phyloP scores from a whole-genome alignment of 352 stramenopile species.

The Peronospora farinosa region DNA sequence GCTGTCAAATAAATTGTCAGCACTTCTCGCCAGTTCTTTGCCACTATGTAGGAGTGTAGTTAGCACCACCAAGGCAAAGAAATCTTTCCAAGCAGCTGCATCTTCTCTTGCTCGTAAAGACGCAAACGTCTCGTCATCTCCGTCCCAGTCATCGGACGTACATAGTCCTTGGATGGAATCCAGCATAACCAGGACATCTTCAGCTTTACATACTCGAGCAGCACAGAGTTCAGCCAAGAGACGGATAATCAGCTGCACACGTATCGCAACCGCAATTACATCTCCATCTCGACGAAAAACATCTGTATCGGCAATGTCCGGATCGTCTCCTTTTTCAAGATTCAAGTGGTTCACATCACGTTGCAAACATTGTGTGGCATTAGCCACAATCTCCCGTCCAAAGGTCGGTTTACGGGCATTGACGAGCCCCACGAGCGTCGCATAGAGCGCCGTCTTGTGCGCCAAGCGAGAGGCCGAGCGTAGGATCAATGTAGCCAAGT shows the following conservation, averaged over 20 bases:
- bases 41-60: conserved; percentile 63
- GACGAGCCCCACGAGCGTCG: conserved; percentile 58
- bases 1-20: conserved; percentile 61
- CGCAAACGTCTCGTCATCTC: conserved; percentile 36
- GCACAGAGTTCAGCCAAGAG: conserved; percentile 57
- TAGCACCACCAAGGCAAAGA: conserved; percentile 61
- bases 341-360: conserved; percentile 56
- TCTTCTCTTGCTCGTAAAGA: conserved; percentile 43
- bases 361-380: conserved; percentile 35
- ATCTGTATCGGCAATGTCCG: conserved; percentile 18
- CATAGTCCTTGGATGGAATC: conserved; percentile 59
- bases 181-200: conserved; percentile 56
- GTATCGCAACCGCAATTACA: conserved; percentile 39
- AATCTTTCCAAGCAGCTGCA: conserved; percentile 68
- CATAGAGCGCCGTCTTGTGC: conserved; percentile 71
- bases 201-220: conserved; percentile 49
- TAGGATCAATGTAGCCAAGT: conserved; percentile 51
- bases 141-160: conserved; percentile 51
- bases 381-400: conserved; percentile 44
- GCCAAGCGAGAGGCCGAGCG: conserved; percentile 44
- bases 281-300: conserved; percentile 26
- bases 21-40: conserved; percentile 32
- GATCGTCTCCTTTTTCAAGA: conserved; percentile 22
- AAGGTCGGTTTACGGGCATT: conserved; percentile 56
- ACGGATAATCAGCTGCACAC: conserved; percentile 52